Percentiles rank a stretch among this genome's conserved stretches.
Conservation (phyloP, 495 filamentous ascomycete genomes). For the Aspergillus olivimuriae region DNA sequence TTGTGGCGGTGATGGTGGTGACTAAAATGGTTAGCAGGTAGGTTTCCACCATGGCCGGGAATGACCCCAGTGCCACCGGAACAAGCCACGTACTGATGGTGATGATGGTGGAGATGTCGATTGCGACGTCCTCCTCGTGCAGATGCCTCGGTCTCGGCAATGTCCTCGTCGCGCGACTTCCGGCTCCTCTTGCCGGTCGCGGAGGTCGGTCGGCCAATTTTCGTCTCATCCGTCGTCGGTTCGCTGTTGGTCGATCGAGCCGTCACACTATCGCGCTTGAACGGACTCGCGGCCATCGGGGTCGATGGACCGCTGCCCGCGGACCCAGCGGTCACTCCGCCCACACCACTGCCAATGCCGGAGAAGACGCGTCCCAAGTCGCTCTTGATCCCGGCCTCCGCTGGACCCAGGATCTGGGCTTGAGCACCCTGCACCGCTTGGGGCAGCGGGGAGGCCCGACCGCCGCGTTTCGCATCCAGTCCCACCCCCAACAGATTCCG, state of each 20-base stretch:
- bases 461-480: constrained; percentile 40
- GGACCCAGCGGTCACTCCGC: constrained; percentile 50
- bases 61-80: too few species aligned
- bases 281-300: constrained; percentile 51
- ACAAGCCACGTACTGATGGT: constrained; percentile 61
- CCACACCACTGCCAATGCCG: constrained; percentile 80
- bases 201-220: constrained; percentile 41
- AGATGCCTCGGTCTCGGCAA: constrained; percentile 54
- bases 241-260: constrained; percentile 34
- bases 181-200: constrained; percentile 50
- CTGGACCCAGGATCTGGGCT: constrained; percentile 65
- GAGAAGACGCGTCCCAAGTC: constrained; percentile 90
- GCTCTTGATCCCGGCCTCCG: constrained; percentile 80
- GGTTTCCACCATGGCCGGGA: too few species aligned
- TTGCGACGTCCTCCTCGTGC: constrained; percentile 49
- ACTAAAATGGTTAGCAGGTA: constrained; percentile 30
- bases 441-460: constrained; percentile 69
- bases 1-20: constrained; percentile 73
- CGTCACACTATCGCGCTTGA: constrained; percentile 37
- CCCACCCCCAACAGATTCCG: constrained; percentile 39
- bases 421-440: constrained; percentile 92
- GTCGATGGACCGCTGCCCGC: constrained; percentile 49
- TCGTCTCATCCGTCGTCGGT: constrained; percentile 25
- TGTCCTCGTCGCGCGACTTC: constrained; percentile 48
- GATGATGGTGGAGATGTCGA: constrained; percentile 50